Percentiles rank a stretch among this genome's conserved stretches.
Evolutionary conservation across 2,329 filamentous ascomycete species (phyloP).

Genomic region (Ascochyta rabiei): DNA sequence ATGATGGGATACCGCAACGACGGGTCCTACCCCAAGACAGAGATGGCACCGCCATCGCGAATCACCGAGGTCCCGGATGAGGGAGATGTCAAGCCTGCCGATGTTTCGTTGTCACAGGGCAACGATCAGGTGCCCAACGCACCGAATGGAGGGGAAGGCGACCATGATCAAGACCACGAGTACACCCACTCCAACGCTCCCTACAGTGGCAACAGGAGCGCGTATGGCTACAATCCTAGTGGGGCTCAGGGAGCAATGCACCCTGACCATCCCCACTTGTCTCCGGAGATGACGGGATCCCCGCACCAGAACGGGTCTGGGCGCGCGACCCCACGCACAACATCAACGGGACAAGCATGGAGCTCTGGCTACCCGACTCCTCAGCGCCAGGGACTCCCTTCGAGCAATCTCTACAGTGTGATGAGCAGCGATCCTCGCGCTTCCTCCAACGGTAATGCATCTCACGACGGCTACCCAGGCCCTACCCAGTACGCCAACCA

Average conservation of each 20-base stretch:
- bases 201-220: conserved; percentile 73
- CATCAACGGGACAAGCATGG: conserved; percentile 74
- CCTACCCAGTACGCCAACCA: conserved; percentile 67
- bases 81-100: conserved; percentile 67
- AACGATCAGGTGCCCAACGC: conserved; percentile 60
- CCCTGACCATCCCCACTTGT: conserved; percentile 76
- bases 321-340: conserved; percentile 82
- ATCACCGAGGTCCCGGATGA: conserved; percentile 66
- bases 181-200: conserved; percentile 80
- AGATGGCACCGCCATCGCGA: conserved; percentile 83
- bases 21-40: conserved; percentile 72
- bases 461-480: conserved; percentile 73
- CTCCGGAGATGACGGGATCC: conserved; percentile 82
- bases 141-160: conserved; percentile 69
- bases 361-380: conserved; percentile 76
- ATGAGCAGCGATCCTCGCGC: conserved; percentile 82
- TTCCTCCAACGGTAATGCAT: conserved; percentile 67
- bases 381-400: conserved; percentile 70
- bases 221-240: conserved; percentile 77
- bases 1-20: conserved; percentile 67
- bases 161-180: conserved; percentile 78
- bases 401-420: conserved; percentile 86
- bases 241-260: conserved; percentile 69
- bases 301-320: conserved; percentile 83
- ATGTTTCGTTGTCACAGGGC: conserved; percentile 61